These are phyloP conservation scores for Fusarium continuum DNA, from an alignment of 2,329 filamentous ascomycete genomes.

Conservation along the genomic window DNA sequence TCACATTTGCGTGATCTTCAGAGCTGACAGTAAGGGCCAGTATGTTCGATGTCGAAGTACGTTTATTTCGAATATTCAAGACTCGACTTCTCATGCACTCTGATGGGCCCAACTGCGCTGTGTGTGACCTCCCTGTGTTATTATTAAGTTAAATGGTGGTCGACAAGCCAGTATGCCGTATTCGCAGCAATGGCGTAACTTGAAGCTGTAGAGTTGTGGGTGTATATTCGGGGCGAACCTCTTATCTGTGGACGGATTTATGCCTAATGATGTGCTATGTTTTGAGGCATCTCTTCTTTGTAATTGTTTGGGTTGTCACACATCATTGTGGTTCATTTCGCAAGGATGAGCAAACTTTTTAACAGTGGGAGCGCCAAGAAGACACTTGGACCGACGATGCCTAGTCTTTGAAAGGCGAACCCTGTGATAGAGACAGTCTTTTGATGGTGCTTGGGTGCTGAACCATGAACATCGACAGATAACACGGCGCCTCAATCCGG, in stretches of 20 bases:
- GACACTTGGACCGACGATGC: conserved; percentile 9
- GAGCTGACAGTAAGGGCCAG: conserved; percentile 6
- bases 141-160: conserved; percentile 7
- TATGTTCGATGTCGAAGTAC: not conserved
- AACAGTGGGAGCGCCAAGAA: conserved; percentile 25
- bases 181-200: conserved; percentile 34
- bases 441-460: conserved; percentile 18
- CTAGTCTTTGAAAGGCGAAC: conserved; percentile 10
- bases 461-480: conserved; percentile 17
- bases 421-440: conserved; percentile 2
- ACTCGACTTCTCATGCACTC: conserved; percentile 3
- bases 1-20: not conserved
- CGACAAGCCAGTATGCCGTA: conserved; percentile 21
- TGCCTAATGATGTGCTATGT: conserved; percentile 23
- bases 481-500: conserved; percentile 31
- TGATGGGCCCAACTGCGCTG: not conserved
- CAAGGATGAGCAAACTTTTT: conserved; percentile 30
- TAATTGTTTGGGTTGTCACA: conserved; percentile 29
- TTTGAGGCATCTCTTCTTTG: conserved; percentile 24
- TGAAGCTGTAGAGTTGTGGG: conserved; percentile 17
- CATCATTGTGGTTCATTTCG: conserved; percentile 20
- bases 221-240: conserved; percentile 34
- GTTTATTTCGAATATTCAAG: not conserved
- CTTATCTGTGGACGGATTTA: conserved; percentile 20
- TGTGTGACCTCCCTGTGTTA: conserved; percentile 18